These are phyloP conservation scores for Aquilaria agallochum DNA, from an alignment of 441 rosid species.

Conservation along the genomic window DNA sequence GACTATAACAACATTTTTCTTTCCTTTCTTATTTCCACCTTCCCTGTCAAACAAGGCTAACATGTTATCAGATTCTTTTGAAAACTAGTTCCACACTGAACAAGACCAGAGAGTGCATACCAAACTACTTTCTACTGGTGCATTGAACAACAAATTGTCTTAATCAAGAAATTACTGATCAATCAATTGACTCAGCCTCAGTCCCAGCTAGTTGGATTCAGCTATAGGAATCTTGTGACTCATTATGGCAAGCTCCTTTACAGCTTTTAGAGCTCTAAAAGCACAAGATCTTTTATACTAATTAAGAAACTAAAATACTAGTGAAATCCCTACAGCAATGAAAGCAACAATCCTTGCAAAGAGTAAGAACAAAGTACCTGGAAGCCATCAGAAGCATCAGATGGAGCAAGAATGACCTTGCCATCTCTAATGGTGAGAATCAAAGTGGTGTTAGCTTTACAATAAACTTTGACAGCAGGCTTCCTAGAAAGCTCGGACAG, in stretches of 20 bases:
- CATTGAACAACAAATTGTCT: too few species aligned
- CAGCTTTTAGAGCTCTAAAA: conserved; percentile 1
- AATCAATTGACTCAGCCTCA: too few species aligned
- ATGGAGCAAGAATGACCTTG: conserved; percentile 52
- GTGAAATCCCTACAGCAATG: background rate
- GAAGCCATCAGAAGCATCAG: conserved; percentile 53
- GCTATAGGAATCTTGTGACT: background rate
- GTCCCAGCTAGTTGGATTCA: too few species aligned
- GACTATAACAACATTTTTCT: background rate
- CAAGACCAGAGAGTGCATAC: too few species aligned
- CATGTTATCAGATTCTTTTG: too few species aligned
- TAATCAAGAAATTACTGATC: too few species aligned
- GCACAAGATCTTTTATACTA: background rate
- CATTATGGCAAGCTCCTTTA: conserved; percentile 1
- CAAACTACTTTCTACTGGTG: too few species aligned
- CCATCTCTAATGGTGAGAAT: conserved; percentile 57
- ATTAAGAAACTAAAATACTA: background rate
- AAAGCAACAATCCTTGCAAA: too few species aligned
- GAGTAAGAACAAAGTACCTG: conserved; percentile 34
- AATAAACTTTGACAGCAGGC: conserved; percentile 49
- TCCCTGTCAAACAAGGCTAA: too few species aligned
- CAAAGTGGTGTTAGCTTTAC: conserved; percentile 60
- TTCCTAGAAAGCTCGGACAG: conserved; percentile 36
- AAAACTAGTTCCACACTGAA: too few species aligned
- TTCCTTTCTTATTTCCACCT: too few species aligned